Conservation (phyloP, 2,329 filamentous ascomycete genomes). For the Mollisiaceae sp. region DNA sequence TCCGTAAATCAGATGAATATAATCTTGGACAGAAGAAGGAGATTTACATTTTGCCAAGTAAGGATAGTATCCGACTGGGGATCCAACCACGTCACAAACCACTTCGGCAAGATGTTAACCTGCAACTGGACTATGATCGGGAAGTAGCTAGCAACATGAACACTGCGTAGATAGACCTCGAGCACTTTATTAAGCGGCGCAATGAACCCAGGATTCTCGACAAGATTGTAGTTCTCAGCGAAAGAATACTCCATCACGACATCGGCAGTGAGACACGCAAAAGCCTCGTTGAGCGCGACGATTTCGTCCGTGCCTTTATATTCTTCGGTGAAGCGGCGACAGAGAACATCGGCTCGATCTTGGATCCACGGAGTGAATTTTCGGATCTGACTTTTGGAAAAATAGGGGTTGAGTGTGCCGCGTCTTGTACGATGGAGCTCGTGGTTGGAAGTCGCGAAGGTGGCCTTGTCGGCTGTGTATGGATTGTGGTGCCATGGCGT, state of each 20-base stretch:
- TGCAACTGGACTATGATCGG: not conserved
- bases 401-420: slow-evolving; percentile 1
- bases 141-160: not conserved
- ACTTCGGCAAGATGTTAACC: not conserved
- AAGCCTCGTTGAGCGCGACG: not conserved
- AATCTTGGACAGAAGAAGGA: not conserved
- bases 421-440: slow-evolving; percentile 4
- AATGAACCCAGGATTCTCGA: not conserved
- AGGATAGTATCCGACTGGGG: not conserved
- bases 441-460: not conserved
- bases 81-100: slow-evolving; percentile 10
- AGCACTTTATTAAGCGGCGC: not conserved
- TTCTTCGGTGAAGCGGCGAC: slow-evolving; percentile 5
- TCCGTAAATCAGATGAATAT: not conserved
- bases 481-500: slow-evolving; percentile 7
- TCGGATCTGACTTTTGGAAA: slow-evolving; percentile 6
- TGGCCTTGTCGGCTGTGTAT: not conserved
- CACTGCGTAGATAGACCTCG: not conserved
- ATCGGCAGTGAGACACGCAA: slow-evolving; percentile 8
- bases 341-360: slow-evolving; percentile 1
- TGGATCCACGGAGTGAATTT: slow-evolving; percentile 10
- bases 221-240: slow-evolving; percentile 10
- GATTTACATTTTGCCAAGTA: not conserved
- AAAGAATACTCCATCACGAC: slow-evolving; percentile 14
- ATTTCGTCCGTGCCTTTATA: not conserved